Base-by-base conservation (phyloP, 441 rosid species). In the Adansonia madagascariensis region DNA sequence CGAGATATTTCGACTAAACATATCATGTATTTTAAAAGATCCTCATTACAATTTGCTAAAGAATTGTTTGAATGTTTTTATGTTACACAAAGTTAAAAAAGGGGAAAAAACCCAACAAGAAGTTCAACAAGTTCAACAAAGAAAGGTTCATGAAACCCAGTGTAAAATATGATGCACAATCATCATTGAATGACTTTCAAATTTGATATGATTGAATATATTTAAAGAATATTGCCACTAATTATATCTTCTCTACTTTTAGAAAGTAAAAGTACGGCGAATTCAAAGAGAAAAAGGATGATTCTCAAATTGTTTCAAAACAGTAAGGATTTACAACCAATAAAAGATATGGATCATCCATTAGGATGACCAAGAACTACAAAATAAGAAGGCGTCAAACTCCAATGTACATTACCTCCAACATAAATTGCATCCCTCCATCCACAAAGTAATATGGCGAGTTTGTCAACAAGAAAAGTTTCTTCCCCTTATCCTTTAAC, bases 391-490 rank as follows among this genome's bases (percentile, higher is more conserved):
- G 75, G 64, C 49, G 55, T 69, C 72, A 18, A 24, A 47, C 3
- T 71, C 44, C 60, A 57, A 76, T 74, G 75, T 76, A 75, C 77
- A 79, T 75, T 82, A 96, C 99, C 98, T 96, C 97, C 91, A 91
- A 83, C 86, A 96, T 88, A 88, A 80, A 96, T 15, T 82, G 86
- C 99, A 96, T 96, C 84, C 98, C 98, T 43, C 98, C 98, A 86
- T 96, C 97, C 56, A 94, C 98, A 84, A 96, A 96, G 86, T 92
- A 90, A 85, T 85, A 94, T 1, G 99, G 99, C 74, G 99, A 96
- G 86, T 94, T 96, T 12, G 98, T 94, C 83, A 96, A 77, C 89
- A 96, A 82, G 75, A 96, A 96, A 46, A 96, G 94, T 79, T 92
- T 96, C 94, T 94, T 94, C 73, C 98, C 99, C 75, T 91, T 92